A percentile compares a stretch with the other conserved stretches of the same genome.
phyloP scores from a whole-genome alignment of 2,329 filamentous ascomycete genomes.

The Sclerotinia spermophila region DNA sequence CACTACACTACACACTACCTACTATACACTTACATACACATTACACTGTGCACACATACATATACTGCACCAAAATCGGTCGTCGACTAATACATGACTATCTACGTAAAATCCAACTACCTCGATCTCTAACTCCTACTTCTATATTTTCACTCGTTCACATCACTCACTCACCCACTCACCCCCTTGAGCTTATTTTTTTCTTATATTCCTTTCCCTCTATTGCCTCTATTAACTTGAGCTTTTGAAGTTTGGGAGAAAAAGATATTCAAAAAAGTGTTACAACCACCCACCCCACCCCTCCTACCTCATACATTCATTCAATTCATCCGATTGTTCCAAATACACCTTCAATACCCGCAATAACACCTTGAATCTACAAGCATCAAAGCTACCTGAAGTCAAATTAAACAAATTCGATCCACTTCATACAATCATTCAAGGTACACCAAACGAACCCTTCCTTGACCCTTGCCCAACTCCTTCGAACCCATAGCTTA shows the following conservation, averaged over 20 bases:
- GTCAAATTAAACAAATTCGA: constrained; percentile 14
- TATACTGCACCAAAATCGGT: neutral
- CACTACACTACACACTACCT: neutral
- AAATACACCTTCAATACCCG: neutral
- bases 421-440: neutral
- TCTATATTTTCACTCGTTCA: neutral
- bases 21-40: neutral
- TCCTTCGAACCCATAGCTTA: constrained; percentile 5
- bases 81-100: neutral
- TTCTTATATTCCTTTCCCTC: neutral
- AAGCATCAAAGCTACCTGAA: constrained; percentile 8
- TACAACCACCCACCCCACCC: neutral
- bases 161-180: neutral
- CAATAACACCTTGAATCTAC: constrained; percentile 3
- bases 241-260: neutral
- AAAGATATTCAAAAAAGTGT: neutral
- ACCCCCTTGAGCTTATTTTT: neutral
- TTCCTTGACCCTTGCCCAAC: constrained; percentile 6
- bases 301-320: neutral
- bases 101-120: neutral
- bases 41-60: too few relatives aligned
- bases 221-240: neutral
- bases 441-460: constrained; percentile 10
- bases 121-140: neutral
- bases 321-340: constrained; percentile 1